These are phyloP conservation scores for Dryas alaskensis DNA, from an alignment of 306 rosid genomes.

Conservation along the genomic window DNA sequence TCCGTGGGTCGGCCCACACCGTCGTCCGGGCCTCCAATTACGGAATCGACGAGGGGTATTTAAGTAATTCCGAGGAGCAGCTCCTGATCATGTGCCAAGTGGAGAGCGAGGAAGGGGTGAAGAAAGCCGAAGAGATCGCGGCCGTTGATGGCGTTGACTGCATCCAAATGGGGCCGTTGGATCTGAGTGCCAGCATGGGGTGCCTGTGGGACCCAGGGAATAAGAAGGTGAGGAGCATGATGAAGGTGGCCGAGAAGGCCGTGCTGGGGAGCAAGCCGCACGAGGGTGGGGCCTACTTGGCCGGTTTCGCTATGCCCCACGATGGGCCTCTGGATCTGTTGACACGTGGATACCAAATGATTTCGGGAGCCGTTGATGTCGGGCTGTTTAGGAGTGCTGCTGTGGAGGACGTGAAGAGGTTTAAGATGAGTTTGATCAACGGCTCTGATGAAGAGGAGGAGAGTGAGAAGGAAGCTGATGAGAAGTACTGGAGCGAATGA, in stretches of 20 bases:
- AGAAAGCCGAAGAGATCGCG: constrained; percentile 41
- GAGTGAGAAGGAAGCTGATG: constrained; percentile 48
- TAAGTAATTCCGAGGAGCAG: constrained; percentile 58
- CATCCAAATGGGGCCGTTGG: constrained; percentile 83
- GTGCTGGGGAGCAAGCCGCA: constrained; percentile 40
- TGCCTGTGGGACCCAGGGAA: constrained; percentile 72
- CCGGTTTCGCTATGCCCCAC: constrained; percentile 56
- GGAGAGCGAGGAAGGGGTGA: constrained; percentile 54
- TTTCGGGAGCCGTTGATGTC: constrained; percentile 62
- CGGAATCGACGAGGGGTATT: constrained; percentile 74
- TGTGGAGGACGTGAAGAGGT: constrained; percentile 61
- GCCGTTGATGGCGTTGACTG: constrained; percentile 79
- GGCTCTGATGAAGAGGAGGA: constrained; percentile 40
- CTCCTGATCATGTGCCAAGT: constrained; percentile 69
- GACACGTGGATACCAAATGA: constrained; percentile 71
- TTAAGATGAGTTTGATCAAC: constrained; percentile 40
- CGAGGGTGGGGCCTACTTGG: constrained; percentile 43
- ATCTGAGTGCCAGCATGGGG: constrained; percentile 80
- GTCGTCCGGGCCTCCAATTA: constrained; percentile 64
- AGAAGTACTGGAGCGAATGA: constrained; percentile 74
- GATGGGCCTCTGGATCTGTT: constrained; percentile 48
- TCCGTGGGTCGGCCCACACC: constrained; percentile 81
- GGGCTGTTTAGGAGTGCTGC: constrained; percentile 55
- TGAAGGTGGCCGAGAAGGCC: constrained; percentile 57
- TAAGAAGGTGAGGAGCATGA: constrained; percentile 56